Conservation (phyloP, 2,329 filamentous ascomycete species). For the Hymenoscyphus infarciens region DNA sequence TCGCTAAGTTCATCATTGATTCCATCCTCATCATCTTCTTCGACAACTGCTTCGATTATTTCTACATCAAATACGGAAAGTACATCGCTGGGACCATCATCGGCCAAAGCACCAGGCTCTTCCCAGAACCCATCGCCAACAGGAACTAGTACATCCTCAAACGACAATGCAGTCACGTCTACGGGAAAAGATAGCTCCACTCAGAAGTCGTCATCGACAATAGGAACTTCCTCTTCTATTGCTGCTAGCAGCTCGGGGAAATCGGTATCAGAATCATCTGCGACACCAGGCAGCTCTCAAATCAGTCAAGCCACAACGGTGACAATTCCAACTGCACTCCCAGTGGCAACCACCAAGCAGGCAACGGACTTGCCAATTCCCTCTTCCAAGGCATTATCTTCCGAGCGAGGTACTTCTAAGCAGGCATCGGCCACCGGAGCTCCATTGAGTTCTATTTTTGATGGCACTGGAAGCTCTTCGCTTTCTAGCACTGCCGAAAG, state of each 20-base stretch:
- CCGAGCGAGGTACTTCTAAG: background rate
- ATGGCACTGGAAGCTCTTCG: background rate
- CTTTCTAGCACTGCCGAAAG: background rate
- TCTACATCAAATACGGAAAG: background rate
- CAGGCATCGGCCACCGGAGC: background rate
- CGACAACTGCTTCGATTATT: background rate
- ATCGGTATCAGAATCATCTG: too few species aligned
- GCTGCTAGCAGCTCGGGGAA: too few species aligned
- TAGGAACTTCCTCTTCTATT: too few species aligned
- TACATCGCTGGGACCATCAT: background rate
- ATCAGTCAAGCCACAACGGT: background rate
- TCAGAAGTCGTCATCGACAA: background rate
- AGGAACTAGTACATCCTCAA: background rate
- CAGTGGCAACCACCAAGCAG: background rate
- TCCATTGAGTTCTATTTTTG: background rate
- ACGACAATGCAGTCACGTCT: background rate
- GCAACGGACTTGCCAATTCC: background rate
- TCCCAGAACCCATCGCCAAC: background rate
- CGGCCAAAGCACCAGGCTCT: background rate
- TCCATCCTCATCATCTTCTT: background rate
- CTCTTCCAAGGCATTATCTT: too few species aligned
- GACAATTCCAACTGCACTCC: background rate
- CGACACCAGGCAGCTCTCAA: background rate
- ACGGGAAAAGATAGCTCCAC: background rate
- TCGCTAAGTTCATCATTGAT: too few species aligned